Conservation (phyloP, 495 filamentous ascomycete species). For the Xylaria nigripes region DNA sequence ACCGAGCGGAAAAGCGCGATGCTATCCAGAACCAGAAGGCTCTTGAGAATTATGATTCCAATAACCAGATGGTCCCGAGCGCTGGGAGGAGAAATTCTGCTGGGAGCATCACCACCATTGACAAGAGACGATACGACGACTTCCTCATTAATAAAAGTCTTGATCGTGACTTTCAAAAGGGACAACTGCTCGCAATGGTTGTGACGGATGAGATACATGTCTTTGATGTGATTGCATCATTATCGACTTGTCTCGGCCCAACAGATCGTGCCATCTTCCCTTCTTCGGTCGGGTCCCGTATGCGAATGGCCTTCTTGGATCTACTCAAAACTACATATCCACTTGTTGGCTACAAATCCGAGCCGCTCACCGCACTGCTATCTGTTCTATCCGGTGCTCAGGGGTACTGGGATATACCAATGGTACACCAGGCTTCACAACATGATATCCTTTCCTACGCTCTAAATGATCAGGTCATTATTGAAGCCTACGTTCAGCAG, state of each 20-base stretch:
- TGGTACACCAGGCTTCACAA: slow-evolving; percentile 31
- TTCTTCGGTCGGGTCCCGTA: slow-evolving; percentile 37
- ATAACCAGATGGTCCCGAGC: slow-evolving; percentile 27
- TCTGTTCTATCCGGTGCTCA: slow-evolving; percentile 50
- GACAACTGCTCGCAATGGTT: slow-evolving; percentile 37
- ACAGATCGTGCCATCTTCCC: slow-evolving; percentile 39
- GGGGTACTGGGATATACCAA: slow-evolving; percentile 45
- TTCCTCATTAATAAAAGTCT: slow-evolving; percentile 36
- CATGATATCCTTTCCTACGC: slow-evolving; percentile 44
- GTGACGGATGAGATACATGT: slow-evolving; percentile 48
- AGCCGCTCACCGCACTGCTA: slow-evolving; percentile 54
- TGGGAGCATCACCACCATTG: slow-evolving; percentile 43
- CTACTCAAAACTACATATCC: slow-evolving; percentile 51
- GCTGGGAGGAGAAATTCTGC: slow-evolving; percentile 40
- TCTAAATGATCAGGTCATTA: slow-evolving; percentile 46
- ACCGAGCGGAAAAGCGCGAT: slow-evolving; percentile 51
- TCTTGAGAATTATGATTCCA: slow-evolving; percentile 44
- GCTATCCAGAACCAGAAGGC: slow-evolving; percentile 55
- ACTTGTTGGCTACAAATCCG: slow-evolving; percentile 57
- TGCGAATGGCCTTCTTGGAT: slow-evolving; percentile 55
- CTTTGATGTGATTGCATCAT: slow-evolving; percentile 53
- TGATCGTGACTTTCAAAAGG: slow-evolving; percentile 30
- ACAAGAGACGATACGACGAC: slow-evolving; percentile 39
- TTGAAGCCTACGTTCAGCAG: slow-evolving; percentile 48
- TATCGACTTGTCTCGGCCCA: slow-evolving; percentile 44